A percentile compares a stretch with the other conserved stretches of the same genome.
These are phyloP conservation scores for Lichtheimia hyalospora DNA, from an alignment of 371 early-diverging fungal species.

Conservation along the genomic window DNA sequence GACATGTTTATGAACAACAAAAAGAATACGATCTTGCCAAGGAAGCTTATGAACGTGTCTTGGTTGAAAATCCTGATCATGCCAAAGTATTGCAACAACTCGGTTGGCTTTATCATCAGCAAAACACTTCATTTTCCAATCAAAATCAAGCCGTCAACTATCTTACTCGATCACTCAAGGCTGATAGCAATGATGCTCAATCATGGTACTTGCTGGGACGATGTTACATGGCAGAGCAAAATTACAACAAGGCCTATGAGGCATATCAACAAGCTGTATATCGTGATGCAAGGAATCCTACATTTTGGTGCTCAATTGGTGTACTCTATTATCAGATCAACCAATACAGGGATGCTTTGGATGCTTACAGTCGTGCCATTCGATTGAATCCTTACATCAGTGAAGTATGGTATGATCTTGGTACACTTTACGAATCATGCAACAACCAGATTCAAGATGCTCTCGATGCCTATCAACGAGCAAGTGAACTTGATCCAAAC, in stretches of 20 bases:
- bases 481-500: conserved; percentile 30
- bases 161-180: conserved; percentile 80
- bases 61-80: conserved; percentile 87
- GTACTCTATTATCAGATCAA: conserved; percentile 96
- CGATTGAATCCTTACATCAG: conserved; percentile 90
- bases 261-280: conserved; percentile 97
- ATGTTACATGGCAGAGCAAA: conserved; percentile 94
- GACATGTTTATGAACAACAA: conserved; percentile 94
- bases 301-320: conserved; percentile 99
- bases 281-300: conserved; percentile 92
- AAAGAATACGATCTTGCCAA: conserved; percentile 86
- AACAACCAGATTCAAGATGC: conserved; percentile 97
- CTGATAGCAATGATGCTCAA: conserved; percentile 88
- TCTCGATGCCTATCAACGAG: conserved; percentile 94
- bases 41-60: conserved; percentile 91
- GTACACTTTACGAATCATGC: conserved; percentile 96
- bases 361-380: conserved; percentile 95
- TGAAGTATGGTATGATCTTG: conserved; percentile 97
- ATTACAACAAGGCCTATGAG: conserved; percentile 95
- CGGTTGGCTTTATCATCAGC: conserved; percentile 94
- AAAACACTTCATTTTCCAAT: conserved; percentile 74
- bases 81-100: conserved; percentile 95
- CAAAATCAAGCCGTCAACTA: conserved; percentile 83
- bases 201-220: conserved; percentile 96
- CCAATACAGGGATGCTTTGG: conserved; percentile 95